Conservation (phyloP, 1,284 basidiomycete genomes). For the Albatrellus sp. region DNA sequence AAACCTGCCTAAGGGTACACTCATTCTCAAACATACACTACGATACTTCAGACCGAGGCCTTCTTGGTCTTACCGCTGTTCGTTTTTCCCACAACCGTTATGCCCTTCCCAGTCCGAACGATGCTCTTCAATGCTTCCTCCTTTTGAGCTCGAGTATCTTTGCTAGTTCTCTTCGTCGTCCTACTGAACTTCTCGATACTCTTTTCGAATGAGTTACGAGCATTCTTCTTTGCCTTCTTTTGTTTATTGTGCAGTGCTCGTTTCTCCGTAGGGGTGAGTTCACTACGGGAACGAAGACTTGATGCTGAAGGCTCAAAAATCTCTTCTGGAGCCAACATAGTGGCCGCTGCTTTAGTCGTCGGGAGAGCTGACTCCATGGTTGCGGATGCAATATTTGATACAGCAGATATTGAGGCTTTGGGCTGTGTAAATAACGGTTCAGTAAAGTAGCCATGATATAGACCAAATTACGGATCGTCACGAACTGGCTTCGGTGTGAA, state of each 20-base stretch:
- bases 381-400: constrained; percentile 80
- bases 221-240: constrained; percentile 65
- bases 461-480: constrained; percentile 6
- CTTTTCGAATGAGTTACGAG: constrained; percentile 57
- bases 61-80: constrained; percentile 22
- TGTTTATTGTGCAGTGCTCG: constrained; percentile 58
- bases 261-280: constrained; percentile 83
- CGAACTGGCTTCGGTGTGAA: constrained; percentile 89
- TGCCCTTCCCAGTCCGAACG: constrained; percentile 76
- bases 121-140: constrained; percentile 67
- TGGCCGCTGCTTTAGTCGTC: constrained; percentile 60
- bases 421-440: constrained; percentile 39
- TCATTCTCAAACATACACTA: no score
- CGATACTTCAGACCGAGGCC: not conserved
- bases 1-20: no score
- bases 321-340: constrained; percentile 92
- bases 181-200: constrained; percentile 56
- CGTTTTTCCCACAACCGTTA: constrained; percentile 72
- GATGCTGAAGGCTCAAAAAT: constrained; percentile 54
- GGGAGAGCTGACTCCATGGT: constrained; percentile 87
- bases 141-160: constrained; percentile 67
- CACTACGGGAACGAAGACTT: constrained; percentile 54
- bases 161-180: constrained; percentile 22
- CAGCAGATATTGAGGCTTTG: constrained; percentile 79
- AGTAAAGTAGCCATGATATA: constrained; percentile 2